Evolutionary conservation across 495 filamentous ascomycete species (phyloP), one percentile per base, ranked within the genome.

Genomic region (Penicillium goetzii): DNA sequence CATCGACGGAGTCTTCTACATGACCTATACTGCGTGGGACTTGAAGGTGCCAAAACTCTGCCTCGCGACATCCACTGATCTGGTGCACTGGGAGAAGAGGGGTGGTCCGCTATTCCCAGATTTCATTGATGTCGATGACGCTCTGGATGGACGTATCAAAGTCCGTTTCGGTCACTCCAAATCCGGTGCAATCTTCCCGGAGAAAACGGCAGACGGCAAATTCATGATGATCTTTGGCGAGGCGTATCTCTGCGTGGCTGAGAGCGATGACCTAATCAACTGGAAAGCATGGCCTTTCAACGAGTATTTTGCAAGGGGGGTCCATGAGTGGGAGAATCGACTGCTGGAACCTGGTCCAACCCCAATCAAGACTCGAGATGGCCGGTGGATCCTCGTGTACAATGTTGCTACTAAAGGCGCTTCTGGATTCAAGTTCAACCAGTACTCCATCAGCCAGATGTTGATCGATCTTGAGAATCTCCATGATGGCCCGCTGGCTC

Each of bases 401-500:
- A 47, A 47, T 25, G 43, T 47, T 47, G 43, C 43, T 21, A 47
- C 43, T 1, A 47, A 47, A 8, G 43, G 43, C 5, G 43, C 43
- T 21, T 21, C 43, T 47, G 43, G 43, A 5, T 47, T 47, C 43
- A 10, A 47, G 0, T 47, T 34, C 17, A 40, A 41, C 32, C 59
- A 69, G 36, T 74, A 72, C 43, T 64, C 56, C 23, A 67, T 60
- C 12, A 62, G 71, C 17, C 70, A 74, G 52, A 74, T 72, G 69
- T 62, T 73, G 34, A 58, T 59, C 43, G 58, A 64, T 43, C 57
- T 47, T 9, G 43, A 47, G 21, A 47, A 25, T 47, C 43, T 47
- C 12, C 11, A 23, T 10, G 43, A 47, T 47, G 43, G 43, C 43
- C 61, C 30, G 58, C 45, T 33, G 25, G 51, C 45, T 59, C 40